Evolutionary conservation across 192 early-diverging fungal species (phyloP).

Genomic region (Linnemannia zychae): DNA sequence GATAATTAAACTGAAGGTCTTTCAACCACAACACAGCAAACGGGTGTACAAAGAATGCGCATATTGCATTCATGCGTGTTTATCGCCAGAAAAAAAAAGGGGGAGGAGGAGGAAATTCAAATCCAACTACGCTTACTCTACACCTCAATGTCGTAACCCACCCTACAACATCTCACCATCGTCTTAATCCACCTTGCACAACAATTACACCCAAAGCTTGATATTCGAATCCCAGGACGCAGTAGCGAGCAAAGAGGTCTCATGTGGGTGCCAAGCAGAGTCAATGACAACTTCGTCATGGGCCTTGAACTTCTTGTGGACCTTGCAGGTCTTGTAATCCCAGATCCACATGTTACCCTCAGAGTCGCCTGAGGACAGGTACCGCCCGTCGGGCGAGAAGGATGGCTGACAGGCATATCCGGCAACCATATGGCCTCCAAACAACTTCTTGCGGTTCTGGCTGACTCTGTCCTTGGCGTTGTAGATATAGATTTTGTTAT

Average conservation of each 20-base stretch:
- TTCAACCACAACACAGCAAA: background rate
- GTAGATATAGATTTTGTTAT: constrained; percentile 96
- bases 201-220: constrained; percentile 83
- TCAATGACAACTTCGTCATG: constrained; percentile 93
- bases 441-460: constrained; percentile 91
- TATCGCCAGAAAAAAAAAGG: background rate
- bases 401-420: constrained; percentile 97
- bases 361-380: constrained; percentile 90
- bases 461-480: constrained; percentile 88
- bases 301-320: constrained; percentile 90
- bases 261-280: constrained; percentile 97
- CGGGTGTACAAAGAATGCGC: background rate
- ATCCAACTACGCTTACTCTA: background rate
- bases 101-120: background rate
- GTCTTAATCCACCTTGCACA: too few species aligned
- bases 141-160: background rate
- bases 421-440: constrained; percentile 93
- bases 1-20: too few species aligned
- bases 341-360: constrained; percentile 96
- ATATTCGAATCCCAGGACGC: constrained; percentile 97
- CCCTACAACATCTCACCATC: background rate
- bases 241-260: constrained; percentile 91
- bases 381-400: constrained; percentile 92
- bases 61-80: background rate
- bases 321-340: constrained; percentile 95